Percentiles rank a stretch among this genome's conserved stretches.
phyloP scores from a whole-genome alignment of 441 rosid species.

The Populus trichocarpa region DNA sequence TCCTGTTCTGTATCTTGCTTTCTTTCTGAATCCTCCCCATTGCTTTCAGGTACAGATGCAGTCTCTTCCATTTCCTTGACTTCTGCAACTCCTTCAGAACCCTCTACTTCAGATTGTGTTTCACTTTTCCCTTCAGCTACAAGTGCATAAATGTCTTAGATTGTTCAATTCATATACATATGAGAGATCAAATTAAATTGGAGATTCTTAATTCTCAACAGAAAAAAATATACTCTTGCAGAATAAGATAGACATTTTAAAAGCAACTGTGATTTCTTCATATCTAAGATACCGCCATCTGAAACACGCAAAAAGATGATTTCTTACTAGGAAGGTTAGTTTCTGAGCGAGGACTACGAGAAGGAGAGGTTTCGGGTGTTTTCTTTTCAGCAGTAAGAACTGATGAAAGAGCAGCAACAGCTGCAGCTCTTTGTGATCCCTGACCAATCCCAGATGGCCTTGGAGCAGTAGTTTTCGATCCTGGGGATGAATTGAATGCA shows the following conservation, averaged over 20 bases:
- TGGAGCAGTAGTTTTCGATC: conserved; percentile 38
- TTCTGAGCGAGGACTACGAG: conserved; percentile 60
- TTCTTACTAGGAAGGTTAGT: conserved; percentile 45
- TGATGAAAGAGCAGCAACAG: conserved; percentile 95
- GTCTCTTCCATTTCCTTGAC: conserved; percentile 49
- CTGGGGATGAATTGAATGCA: conserved; percentile 70
- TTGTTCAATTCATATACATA: neutral
- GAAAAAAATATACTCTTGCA: conserved; percentile 1
- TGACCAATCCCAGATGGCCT: conserved; percentile 49
- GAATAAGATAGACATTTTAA: conserved; percentile 1
- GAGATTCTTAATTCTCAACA: neutral
- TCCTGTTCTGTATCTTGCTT: conserved; percentile 41
- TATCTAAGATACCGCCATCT: neutral
- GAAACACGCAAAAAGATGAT: conserved; percentile 2
- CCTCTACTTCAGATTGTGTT: conserved; percentile 33
- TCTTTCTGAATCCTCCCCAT: conserved; percentile 37
- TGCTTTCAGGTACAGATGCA: conserved; percentile 41
- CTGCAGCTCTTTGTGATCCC: conserved; percentile 98
- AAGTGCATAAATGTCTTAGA: conserved; percentile 9
- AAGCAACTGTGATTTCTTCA: neutral
- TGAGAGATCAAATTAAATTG: conserved; percentile 9
- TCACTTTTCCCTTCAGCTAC: conserved; percentile 46
- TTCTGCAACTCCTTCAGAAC: conserved; percentile 41
- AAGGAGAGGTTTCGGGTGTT: conserved; percentile 69
- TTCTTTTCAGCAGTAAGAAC: conserved; percentile 94